Evolutionary conservation across 192 early-diverging fungal genomes (phyloP).

Genomic region (Thoreauomyces humboldtii): DNA sequence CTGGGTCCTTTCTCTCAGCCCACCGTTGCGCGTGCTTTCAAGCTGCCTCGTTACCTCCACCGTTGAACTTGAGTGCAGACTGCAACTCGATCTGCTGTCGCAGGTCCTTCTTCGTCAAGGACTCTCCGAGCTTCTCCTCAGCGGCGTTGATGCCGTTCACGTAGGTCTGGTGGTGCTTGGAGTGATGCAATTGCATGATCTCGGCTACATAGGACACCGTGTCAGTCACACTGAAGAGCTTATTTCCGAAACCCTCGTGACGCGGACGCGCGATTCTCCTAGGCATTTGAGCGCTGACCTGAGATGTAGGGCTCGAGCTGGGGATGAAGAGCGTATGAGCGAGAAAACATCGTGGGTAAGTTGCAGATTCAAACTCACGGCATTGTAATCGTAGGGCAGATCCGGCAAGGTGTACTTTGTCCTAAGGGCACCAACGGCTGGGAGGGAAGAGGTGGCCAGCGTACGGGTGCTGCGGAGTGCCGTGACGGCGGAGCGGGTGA

Average conservation of each 20-base stretch:
- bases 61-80: constrained; percentile 85
- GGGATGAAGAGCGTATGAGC: not conserved
- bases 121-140: constrained; percentile 83
- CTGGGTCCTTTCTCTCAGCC: not conserved
- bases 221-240: no score
- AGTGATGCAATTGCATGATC: constrained; percentile 93
- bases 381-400: constrained; percentile 78
- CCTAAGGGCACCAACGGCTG: not conserved
- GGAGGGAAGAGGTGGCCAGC: not conserved
- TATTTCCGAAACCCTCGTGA: no score
- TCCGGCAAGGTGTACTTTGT: constrained; percentile 84
- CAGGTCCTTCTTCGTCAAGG: constrained; percentile 69
- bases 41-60: constrained; percentile 61
- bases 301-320: constrained; percentile 92
- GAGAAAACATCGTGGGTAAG: not conserved
- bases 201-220: constrained; percentile 55
- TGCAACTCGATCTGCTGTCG: constrained; percentile 74
- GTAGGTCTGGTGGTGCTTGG: constrained; percentile 94
- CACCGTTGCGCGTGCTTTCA: not conserved
- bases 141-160: constrained; percentile 83
- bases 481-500: constrained; percentile 1
- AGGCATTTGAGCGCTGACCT: constrained; percentile 22
- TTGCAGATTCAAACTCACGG: constrained; percentile 37
- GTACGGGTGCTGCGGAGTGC: constrained; percentile 1
- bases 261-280: no score